Base-by-base conservation (phyloP, 441 rosid genomes). In the Breynia disticha region DNA sequence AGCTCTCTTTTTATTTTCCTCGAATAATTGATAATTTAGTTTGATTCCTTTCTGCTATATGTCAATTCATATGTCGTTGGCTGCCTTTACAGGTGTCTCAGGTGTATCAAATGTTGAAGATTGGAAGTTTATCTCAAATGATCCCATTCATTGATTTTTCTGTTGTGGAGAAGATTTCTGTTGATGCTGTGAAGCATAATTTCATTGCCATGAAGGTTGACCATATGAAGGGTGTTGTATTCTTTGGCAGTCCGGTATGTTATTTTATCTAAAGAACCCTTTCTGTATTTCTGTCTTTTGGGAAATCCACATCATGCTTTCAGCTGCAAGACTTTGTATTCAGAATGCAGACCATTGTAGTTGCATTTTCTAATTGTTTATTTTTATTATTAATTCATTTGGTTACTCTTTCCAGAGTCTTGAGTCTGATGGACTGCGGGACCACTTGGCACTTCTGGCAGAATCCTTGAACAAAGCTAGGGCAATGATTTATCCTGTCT, bases 201-300 rank as follows among this genome's bases (percentile, higher is more conserved):
- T 90, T 87, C 60, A 72, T 87, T 56, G 84, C 95, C 22, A 76
- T 90, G 89, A 87, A 94, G 73, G 76, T 94, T 72, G 96, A 94
- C 57, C 87, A 87, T 63, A 76, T 76, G 89, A 94, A 77, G 74
- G 84, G 78, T 56, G 74, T 71, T 64, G 81, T 94, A 46, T 20
- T 71, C 45, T 90, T 90, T 67, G 80, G 79, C 52, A 73, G 65
- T 63, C 62, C 71, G 96, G 99, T 90, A 78, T 72, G 81, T 50
- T 50, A 39, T 43, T 52, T 19, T 13, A 47, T 51, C 19, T n/a
- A 11, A 17, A 21, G 22, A 4, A 20, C 41, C 9, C 51, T 8
- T 35, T 20, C 46, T 16, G 24, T 19, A 19, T 15, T 22, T 46
- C 17, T 8, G n/a, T n/a, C n/a, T n/a, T n/a, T n/a, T n/a, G n/a